Evolutionary conservation across 163 green algal species (phyloP), one percentile per base, ranked within the genome.

Genomic region (Volvox carteri): DNA sequence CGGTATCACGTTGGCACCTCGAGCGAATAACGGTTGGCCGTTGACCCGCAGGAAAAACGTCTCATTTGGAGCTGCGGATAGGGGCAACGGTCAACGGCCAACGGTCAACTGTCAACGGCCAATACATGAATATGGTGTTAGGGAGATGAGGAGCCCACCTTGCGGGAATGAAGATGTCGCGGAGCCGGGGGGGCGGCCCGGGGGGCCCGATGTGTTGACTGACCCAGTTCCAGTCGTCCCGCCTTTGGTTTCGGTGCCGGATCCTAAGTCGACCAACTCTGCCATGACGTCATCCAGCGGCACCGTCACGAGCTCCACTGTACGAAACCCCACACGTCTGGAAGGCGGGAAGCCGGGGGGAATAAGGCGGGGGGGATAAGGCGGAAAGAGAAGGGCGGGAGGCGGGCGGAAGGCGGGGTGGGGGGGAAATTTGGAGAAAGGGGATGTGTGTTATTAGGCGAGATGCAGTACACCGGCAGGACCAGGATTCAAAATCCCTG

Each of bases 41-140:
- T 98, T 98, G 25, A 98, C 90, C 0, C 78, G 72, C 62, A 98
- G 95, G 92, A 94, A 96, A 75, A 98, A 97, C 48, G 90, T 94
- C 91, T 98, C 95, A 0, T 86, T 90, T 7, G 80, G 67, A 23
- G 58, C 85, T 91, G 88, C 33, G 44, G 6, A 33, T 54, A 33
- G 19, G 83, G 65, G 25, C n/a, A n/a, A 65, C n/a, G n/a, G n/a
- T n/a, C n/a, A n/a, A n/a, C n/a, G n/a, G n/a, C n/a, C n/a, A n/a
- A n/a, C n/a, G n/a, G n/a, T n/a, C n/a, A n/a, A n/a, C n/a, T n/a
- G n/a, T n/a, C n/a, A 28, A 68, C 9, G 42, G 44, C 39, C 4
- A 41, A 6, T n/a, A 6, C 3, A 81, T 42, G 73, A 4, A 35
- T 19, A 28, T 70, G 58, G 14, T 37, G 58, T 70, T 37, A 70